Conservation (phyloP, 176 grass and related monocot genomes). For the Carex cristatella region DNA sequence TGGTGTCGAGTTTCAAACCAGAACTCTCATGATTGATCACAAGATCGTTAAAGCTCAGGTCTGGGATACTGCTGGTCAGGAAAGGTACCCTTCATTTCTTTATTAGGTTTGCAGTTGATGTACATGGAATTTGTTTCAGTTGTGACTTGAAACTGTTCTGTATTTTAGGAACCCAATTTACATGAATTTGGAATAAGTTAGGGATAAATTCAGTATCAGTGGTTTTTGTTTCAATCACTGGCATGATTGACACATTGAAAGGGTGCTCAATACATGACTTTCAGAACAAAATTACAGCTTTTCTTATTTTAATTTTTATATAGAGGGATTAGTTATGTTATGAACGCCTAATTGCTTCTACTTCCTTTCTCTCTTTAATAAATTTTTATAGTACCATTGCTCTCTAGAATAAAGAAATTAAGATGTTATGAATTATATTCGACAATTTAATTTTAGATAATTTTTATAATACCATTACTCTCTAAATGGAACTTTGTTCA, state of each 20-base stretch:
- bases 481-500: background rate
- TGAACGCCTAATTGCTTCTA: background rate
- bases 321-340: background rate
- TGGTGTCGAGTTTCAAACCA: conserved; percentile 82
- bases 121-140: background rate
- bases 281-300: background rate
- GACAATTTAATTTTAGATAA: background rate
- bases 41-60: conserved; percentile 88
- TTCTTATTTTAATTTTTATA: background rate
- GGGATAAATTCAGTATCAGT: background rate
- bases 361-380: background rate
- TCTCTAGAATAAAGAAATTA: background rate
- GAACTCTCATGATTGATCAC: conserved; percentile 67
- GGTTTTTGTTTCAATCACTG: background rate
- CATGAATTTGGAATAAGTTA: background rate
- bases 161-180: background rate
- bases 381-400: background rate
- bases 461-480: no score
- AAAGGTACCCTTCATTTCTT: conserved; percentile 16
- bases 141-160: background rate
- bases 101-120: background rate
- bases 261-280: background rate
- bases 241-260: background rate
- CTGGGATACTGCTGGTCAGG: conserved; percentile 92
- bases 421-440: background rate